A percentile compares a stretch with the other conserved stretches of the same genome.
These are phyloP conservation scores for Xylariaceae sp. DNA, from an alignment of 2,329 filamentous ascomycete genomes.

Conservation along the genomic window DNA sequence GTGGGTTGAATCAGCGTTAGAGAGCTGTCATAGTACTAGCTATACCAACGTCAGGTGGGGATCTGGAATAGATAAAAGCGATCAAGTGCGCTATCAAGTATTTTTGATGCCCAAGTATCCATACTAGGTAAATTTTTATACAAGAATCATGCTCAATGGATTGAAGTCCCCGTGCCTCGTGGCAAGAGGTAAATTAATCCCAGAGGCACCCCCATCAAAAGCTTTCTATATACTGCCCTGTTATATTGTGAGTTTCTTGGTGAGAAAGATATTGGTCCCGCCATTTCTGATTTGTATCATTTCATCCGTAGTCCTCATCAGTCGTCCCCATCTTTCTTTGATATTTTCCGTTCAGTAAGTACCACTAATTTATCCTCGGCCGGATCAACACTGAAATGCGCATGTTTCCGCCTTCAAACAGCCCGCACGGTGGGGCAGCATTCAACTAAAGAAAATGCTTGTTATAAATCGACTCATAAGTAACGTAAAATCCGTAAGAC, in stretches of 20 bases:
- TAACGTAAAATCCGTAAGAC: conserved; percentile 21
- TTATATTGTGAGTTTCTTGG: conserved; percentile 22
- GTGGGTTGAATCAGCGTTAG: background rate
- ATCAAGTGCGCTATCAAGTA: background rate
- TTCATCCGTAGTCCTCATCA: conserved; percentile 30
- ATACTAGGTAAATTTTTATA: conserved; percentile 20
- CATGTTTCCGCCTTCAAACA: conserved; percentile 25
- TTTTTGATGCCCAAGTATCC: background rate
- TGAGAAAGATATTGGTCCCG: conserved; percentile 25
- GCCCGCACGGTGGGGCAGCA: conserved; percentile 26
- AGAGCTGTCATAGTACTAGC: background rate
- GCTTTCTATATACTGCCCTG: conserved; percentile 33
- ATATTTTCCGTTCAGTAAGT: conserved; percentile 29
- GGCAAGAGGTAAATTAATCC: conserved; percentile 4
- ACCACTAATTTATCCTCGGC: conserved; percentile 5
- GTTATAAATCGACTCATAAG: conserved; percentile 16
- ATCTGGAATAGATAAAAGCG: no score
- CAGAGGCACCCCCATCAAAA: conserved; percentile 13
- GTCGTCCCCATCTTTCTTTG: conserved; percentile 26
- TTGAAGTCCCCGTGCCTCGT: conserved; percentile 11
- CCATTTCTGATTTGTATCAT: conserved; percentile 26
- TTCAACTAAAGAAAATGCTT: conserved; percentile 8
- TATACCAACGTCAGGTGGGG: conserved; percentile 4
- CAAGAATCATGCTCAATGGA: conserved; percentile 12
- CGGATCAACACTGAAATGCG: conserved; percentile 17